These are phyloP conservation scores for Boeremia lycopersici DNA, from an alignment of 2,329 filamentous ascomycete species.

Conservation along the genomic window DNA sequence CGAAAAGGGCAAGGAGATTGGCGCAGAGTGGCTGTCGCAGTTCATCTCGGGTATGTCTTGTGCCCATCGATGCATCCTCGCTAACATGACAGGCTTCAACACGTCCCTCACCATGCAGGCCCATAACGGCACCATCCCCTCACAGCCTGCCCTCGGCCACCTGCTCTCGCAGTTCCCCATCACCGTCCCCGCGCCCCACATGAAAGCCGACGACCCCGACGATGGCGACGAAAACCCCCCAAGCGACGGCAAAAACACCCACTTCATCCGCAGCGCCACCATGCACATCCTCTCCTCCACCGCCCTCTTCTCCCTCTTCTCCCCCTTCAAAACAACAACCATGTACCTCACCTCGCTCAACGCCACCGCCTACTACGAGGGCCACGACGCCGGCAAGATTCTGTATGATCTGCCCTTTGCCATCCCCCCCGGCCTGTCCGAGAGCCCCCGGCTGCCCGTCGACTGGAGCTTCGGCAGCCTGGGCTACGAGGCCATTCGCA, in stretches of 20 bases:
- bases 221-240: slow-evolving; percentile 41
- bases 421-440: slow-evolving; percentile 74
- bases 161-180: slow-evolving; percentile 75
- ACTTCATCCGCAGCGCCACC: slow-evolving; percentile 84
- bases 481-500: slow-evolving; percentile 80
- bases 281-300: slow-evolving; percentile 87
- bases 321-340: slow-evolving; percentile 74
- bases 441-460: slow-evolving; percentile 80
- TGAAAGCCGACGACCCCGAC: slow-evolving; percentile 61
- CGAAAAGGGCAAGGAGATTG: slow-evolving; percentile 64
- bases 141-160: slow-evolving; percentile 72
- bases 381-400: slow-evolving; percentile 78
- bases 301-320: slow-evolving; percentile 81
- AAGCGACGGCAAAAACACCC: slow-evolving; percentile 50
- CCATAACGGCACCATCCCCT: slow-evolving; percentile 74
- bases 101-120: slow-evolving; percentile 76
- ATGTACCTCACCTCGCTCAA: slow-evolving; percentile 80
- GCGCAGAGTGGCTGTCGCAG: slow-evolving; percentile 76
- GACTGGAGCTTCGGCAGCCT: slow-evolving; percentile 77
- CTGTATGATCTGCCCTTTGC: slow-evolving; percentile 75
- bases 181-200: slow-evolving; percentile 71
- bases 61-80: too few species aligned
- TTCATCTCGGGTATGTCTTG: slow-evolving; percentile 74
- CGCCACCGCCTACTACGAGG: slow-evolving; percentile 85
- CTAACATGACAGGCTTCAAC: slow-evolving; percentile 67